Base-by-base conservation (phyloP, 2,329 filamentous ascomycete species). In the Ploettnerulaceae sp. region DNA sequence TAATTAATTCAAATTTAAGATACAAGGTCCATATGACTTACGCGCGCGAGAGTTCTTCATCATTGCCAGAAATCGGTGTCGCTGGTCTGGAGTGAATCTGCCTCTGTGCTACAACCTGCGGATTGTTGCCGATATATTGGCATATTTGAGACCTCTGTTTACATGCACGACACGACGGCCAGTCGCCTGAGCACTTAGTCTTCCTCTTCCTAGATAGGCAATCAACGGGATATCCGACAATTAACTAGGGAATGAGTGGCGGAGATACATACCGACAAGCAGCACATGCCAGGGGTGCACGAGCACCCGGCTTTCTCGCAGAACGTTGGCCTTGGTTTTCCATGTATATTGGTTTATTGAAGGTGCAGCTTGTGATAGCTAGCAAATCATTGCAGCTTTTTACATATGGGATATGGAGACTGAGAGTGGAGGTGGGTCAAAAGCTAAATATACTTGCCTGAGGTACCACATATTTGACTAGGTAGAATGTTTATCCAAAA, bases 101-200 rank as follows among this genome's bases (percentile, higher is more conserved):
- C 18, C 28, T n/a, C 39, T 26, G 28, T 21, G 33, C 21, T 25
- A 42, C 31, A 34, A 26, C 39, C 20, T 42, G 28, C 7, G 39
- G 39, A 8, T 42, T 34, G 7, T 33, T 42, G 20, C 39, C 39
- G 14, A 26, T 29, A 42, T 42, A 42, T 2, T 42, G 28, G 6
- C 39, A 42, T 5, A 25, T 11, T 18, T 34, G 28, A 15, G 28
- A 33, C 25, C 39, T 42, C 20, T 33, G 28, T 18, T 17, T 42
- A n/a, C 39, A 42, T 42, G 39, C 39, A 21, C 21, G 32, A 18
- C 39, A 42, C 5, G 39, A 42, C 12, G 39, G 39, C 39, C 39
- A 42, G 25, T 42, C 39, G 7, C 39, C 39, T n/a, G 39, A 42
- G 29, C 39, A 42, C 12, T 42, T 42, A 26, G 28, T 34, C 21